Percentiles rank a stretch among this genome's conserved stretches.
phyloP scores from a whole-genome alignment of 495 filamentous ascomycete species.

The Daldinia loculata region DNA sequence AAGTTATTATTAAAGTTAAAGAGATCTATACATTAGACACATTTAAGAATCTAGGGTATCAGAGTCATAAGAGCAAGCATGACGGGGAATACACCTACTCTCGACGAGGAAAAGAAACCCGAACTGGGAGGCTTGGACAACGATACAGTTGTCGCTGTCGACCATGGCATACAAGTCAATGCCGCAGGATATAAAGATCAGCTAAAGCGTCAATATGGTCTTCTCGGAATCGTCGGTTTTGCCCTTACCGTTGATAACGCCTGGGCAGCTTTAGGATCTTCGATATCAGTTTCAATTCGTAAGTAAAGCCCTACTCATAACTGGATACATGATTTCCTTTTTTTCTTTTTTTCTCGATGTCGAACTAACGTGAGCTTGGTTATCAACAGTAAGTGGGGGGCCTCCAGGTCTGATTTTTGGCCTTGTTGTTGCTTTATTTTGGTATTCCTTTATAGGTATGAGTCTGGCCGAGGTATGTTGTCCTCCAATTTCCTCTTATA shows the following conservation, averaged over 20 bases:
- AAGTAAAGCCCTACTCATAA: conserved; percentile 32
- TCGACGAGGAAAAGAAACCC: conserved; percentile 47
- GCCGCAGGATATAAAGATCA: conserved; percentile 66
- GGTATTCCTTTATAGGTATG: conserved; percentile 56
- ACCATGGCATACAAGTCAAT: conserved; percentile 57
- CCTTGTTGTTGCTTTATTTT: conserved; percentile 57
- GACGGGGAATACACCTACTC: conserved; percentile 42
- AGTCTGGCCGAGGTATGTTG: conserved; percentile 52
- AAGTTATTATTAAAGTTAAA: too few species aligned
- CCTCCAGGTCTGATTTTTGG: conserved; percentile 66
- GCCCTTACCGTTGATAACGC: conserved; percentile 64
- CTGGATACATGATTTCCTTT: background rate
- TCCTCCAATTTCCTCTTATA: background rate
- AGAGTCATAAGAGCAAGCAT: background rate
- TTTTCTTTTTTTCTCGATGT: background rate
- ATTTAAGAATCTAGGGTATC: background rate
- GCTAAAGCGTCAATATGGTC: conserved; percentile 63
- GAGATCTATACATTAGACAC: background rate
- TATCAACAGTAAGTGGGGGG: conserved; percentile 61
- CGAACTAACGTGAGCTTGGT: conserved; percentile 13
- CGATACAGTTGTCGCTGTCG: conserved; percentile 49
- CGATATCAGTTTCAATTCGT: conserved; percentile 63
- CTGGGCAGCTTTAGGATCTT: conserved; percentile 64
- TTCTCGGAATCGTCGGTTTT: conserved; percentile 60
- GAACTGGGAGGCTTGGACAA: conserved; percentile 37